Percentiles rank a stretch among this genome's conserved stretches.
Conservation (phyloP, 31 red algal genomes). For the Pterothamnion heteromorphum region DNA sequence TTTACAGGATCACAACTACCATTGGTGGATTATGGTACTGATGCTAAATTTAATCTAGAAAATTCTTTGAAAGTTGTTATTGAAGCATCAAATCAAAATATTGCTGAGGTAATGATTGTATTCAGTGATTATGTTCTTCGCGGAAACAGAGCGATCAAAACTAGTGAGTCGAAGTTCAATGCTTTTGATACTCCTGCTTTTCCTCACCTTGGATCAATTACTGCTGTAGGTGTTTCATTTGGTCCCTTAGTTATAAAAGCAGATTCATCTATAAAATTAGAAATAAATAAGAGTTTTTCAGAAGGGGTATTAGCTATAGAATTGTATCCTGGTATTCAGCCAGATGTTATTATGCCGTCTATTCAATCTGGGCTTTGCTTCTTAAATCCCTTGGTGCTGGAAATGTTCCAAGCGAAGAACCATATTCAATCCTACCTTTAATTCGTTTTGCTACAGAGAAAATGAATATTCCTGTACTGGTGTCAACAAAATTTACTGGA, state of each 20-base stretch:
- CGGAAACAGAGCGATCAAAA: neutral
- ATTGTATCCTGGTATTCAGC: neutral
- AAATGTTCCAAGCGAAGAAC: neutral
- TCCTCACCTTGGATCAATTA: neutral
- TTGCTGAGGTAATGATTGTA: conserved; percentile 22
- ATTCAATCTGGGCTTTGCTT: neutral
- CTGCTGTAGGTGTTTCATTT: neutral
- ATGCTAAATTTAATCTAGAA: neutral
- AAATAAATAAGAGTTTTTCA: neutral
- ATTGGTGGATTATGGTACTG: neutral
- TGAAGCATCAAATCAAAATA: neutral
- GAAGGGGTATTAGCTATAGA: neutral
- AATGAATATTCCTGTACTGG: neutral
- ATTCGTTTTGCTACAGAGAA: neutral
- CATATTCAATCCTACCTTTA: neutral
- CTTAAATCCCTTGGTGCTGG: conserved; percentile 1
- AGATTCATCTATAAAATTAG: neutral
- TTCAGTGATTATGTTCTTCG: neutral
- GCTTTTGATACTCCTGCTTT: conserved; percentile 2
- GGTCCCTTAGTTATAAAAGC: neutral
- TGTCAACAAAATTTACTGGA: conserved; percentile 8
- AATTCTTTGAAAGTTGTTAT: neutral
- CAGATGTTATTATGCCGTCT: neutral
- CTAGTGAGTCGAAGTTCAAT: neutral
- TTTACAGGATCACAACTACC: neutral